phyloP scores from a whole-genome alignment of 2,329 filamentous ascomycete species.

The Stachybotrys echinatus region DNA sequence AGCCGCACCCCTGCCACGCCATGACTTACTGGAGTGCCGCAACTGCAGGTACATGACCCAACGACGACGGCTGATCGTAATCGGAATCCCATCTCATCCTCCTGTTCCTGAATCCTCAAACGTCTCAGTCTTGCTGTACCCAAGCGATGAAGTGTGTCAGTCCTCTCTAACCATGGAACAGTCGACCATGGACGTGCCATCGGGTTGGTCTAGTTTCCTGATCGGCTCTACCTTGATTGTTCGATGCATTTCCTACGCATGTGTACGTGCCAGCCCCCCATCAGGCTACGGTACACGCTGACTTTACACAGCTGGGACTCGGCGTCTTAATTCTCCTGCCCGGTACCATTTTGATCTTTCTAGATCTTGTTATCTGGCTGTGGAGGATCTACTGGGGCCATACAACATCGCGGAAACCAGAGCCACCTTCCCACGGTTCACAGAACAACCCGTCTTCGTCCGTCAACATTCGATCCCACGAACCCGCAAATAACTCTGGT shows the following conservation, averaged over 20 bases:
- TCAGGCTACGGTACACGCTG: conserved; percentile 5
- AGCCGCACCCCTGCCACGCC: background rate
- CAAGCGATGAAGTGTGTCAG: background rate
- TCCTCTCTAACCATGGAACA: conserved; percentile 19
- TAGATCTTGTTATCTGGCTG: conserved; percentile 48
- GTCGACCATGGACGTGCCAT: conserved; percentile 13
- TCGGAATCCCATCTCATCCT: background rate
- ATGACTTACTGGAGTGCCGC: background rate
- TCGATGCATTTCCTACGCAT: conserved; percentile 30
- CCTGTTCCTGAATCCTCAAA: background rate
- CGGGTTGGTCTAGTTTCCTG: conserved; percentile 17
- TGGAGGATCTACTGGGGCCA: conserved; percentile 35
- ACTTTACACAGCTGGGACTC: conserved; percentile 31
- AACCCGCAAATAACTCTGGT: background rate
- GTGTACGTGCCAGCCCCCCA: conserved; percentile 21
- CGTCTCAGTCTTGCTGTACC: conserved; percentile 7
- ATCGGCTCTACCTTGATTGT: conserved; percentile 25
- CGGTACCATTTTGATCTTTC: conserved; percentile 38
- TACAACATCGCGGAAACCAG: background rate
- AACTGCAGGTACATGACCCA: background rate
- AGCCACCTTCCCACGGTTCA: background rate
- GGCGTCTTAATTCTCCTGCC: conserved; percentile 42
- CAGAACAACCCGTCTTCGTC: background rate
- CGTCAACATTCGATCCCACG: background rate
- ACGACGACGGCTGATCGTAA: no score